A percentile compares a stretch with the other conserved stretches of the same genome.
Conservation (phyloP, 345 rosid genomes). For the Salix purpurea region DNA sequence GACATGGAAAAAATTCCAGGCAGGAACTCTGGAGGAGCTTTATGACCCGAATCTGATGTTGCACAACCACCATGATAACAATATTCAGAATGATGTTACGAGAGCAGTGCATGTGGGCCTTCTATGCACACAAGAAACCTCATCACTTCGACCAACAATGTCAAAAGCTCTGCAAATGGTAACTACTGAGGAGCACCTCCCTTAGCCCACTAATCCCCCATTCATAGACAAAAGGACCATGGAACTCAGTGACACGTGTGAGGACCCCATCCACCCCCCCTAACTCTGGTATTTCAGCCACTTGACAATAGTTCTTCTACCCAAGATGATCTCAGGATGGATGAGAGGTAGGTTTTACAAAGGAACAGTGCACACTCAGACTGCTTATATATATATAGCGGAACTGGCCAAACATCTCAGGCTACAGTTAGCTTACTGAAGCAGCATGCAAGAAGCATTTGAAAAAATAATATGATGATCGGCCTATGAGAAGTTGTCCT, state of each 20-base stretch:
- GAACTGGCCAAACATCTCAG: slow-evolving; percentile 1
- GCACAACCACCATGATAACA: slow-evolving; percentile 35
- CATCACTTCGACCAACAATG: slow-evolving; percentile 74
- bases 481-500: not conserved
- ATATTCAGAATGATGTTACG: slow-evolving; percentile 46
- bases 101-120: slow-evolving; percentile 76
- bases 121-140: slow-evolving; percentile 71
- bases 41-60: slow-evolving; percentile 62
- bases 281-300: slow-evolving; percentile 41
- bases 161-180: slow-evolving; percentile 69
- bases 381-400: not conserved
- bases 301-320: slow-evolving; percentile 57
- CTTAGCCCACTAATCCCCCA: slow-evolving; percentile 74
- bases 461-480: not conserved
- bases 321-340: slow-evolving; percentile 50
- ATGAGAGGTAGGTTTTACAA: not conserved
- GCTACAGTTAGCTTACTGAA: not conserved
- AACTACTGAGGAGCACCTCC: slow-evolving; percentile 58
- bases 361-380: not conserved
- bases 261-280: slow-evolving; percentile 34
- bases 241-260: slow-evolving; percentile 55
- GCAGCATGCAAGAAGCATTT: not conserved
- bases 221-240: slow-evolving; percentile 76
- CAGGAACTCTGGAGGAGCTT: slow-evolving; percentile 59
- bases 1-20: slow-evolving; percentile 76